These are phyloP conservation scores for Coccomyxa sp. DNA, from an alignment of 139 green algal genomes.

Conservation along the genomic window DNA sequence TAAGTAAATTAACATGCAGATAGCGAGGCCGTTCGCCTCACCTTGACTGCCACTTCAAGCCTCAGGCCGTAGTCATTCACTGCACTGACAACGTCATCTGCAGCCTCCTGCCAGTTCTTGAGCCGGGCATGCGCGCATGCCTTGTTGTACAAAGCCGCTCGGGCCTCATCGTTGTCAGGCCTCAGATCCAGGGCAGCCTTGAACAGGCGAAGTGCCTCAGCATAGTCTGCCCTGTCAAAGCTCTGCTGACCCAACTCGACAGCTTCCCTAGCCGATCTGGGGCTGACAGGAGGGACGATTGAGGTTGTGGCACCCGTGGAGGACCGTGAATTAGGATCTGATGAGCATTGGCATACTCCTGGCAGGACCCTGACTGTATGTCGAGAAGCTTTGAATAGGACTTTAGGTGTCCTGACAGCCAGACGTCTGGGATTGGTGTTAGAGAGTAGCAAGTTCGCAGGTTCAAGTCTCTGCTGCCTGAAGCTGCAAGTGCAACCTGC, in stretches of 20 bases:
- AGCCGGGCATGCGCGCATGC: conserved; percentile 79
- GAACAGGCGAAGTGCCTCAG: conserved; percentile 66
- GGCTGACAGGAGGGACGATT: too few relatives aligned
- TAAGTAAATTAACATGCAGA: neutral
- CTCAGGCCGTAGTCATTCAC: conserved; percentile 83
- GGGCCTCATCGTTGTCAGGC: conserved; percentile 77
- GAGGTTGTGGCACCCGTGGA: too few relatives aligned
- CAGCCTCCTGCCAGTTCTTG: conserved; percentile 70
- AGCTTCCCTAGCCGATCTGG: conserved; percentile 40
- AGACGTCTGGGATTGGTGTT: too few relatives aligned
- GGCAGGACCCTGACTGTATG: too few relatives aligned
- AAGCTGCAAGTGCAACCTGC: too few relatives aligned
- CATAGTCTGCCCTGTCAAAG: conserved; percentile 33
- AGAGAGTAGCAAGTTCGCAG: too few relatives aligned
- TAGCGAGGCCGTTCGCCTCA: conserved; percentile 6
- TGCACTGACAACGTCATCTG: conserved; percentile 59
- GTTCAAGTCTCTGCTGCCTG: too few relatives aligned
- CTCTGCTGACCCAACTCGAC: conserved; percentile 56
- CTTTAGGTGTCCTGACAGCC: too few relatives aligned
- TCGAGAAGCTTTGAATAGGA: too few relatives aligned
- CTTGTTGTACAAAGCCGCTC: conserved; percentile 88
- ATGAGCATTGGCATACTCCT: too few relatives aligned
- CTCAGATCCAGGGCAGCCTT: conserved; percentile 55
- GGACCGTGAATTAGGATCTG: too few relatives aligned
- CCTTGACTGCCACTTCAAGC: conserved; percentile 72